Conservation (phyloP, 2,329 filamentous ascomycete genomes). For the Penicillium sumatraense region DNA sequence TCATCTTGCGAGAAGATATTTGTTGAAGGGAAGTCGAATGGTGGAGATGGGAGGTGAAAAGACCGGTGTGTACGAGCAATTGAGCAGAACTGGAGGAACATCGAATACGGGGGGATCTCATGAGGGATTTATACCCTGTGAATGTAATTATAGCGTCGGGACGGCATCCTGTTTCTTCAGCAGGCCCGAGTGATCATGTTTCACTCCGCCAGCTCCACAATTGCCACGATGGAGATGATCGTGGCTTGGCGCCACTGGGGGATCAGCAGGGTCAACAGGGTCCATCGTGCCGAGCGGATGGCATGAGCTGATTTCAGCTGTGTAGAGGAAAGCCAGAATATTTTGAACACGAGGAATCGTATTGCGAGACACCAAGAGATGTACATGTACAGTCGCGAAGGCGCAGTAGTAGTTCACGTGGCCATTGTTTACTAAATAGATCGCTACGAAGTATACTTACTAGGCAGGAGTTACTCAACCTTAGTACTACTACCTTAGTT, state of each 20-base stretch:
- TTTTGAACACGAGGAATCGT: not conserved
- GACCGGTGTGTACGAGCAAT: not conserved
- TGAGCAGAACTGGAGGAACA: not conserved
- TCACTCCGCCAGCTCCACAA: conserved; percentile 24
- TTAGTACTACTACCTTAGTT: no score
- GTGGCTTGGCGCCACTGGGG: conserved; percentile 21
- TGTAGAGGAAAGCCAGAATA: not conserved
- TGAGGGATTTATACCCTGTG: not conserved
- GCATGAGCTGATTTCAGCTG: conserved; percentile 1
- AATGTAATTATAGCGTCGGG: conserved; percentile 13
- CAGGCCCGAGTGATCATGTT: conserved; percentile 19
- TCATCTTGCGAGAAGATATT: conserved; percentile 26
- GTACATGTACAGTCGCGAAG: no score
- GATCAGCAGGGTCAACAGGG: conserved; percentile 12
- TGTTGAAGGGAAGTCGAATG: not conserved
- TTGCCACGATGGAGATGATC: conserved; percentile 3
- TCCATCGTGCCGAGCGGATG: not conserved
- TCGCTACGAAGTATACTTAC: no score
- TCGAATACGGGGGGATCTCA: no score
- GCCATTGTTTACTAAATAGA: no score
- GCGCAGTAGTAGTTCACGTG: no score
- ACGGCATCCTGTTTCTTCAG: conserved; percentile 4
- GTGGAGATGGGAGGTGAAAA: not conserved
- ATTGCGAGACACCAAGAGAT: not conserved
- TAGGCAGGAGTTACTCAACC: no score